Evolutionary conservation across 495 filamentous ascomycete species (phyloP), one percentile per base, ranked within the genome.

Genomic region (Podospora tetraspora): DNA sequence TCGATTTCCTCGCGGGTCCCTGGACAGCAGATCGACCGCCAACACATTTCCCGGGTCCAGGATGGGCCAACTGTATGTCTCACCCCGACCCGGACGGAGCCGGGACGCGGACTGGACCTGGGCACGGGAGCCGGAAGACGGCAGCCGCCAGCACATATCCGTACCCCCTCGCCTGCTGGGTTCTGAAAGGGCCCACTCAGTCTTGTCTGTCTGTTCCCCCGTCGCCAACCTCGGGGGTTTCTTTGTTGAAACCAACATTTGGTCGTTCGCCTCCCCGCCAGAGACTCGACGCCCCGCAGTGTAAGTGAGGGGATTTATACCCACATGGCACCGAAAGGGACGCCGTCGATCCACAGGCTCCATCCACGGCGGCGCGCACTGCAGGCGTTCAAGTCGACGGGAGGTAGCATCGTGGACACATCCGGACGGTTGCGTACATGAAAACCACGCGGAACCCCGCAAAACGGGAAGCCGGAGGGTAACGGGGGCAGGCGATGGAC

Each of bases 381-480:
- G 43, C 43, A 52, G 43, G 43, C 43, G 43, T 52, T n/a, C 43
- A n/a, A n/a, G 43, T 52, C 6, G 43, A 52, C 43, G 43, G 32
- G 10, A 34, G 32, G 43, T 52, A 52, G 43, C 43, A 52, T 52
- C 43, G 43, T 52, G 43, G 43, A 52, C 43, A 52, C n/a, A 52
- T 21, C 58, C 52, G 63, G 57, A 66, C 63, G 63, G 63, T 66
- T 66, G 43, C 63, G 58, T 66, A 66, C 63, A 66, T 66, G 63
- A 66, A 66, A 52, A 52, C 43, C 63, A 57, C 52, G 56, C 63
- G 57, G 63, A 66, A 66, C 63, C 52, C 63, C 63, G 63, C 63
- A 56, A 66, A 65, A 32, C 63, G 37, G 63, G 63, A 59, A 60
- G 30, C 22, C 57, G 63, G 30, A 66, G 34, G 34, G 34, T 13